phyloP scores from a whole-genome alignment of 2,329 filamentous ascomycete genomes.

The Raffaelea ambrosiae region DNA sequence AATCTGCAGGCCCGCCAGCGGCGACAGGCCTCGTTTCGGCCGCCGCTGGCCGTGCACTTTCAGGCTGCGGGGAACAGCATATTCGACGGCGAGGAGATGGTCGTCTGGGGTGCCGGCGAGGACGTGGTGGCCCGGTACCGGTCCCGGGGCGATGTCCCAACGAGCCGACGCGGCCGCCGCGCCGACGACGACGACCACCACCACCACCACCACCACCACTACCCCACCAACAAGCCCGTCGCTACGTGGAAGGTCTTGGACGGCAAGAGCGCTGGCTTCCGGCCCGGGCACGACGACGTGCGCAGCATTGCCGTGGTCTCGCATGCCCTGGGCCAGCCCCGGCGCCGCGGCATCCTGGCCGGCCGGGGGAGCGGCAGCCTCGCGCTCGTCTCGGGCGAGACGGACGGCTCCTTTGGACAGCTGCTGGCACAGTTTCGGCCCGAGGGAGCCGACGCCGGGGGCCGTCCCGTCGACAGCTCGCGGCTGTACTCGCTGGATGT shows the following conservation, averaged over 20 bases:
- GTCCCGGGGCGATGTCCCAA: constrained; percentile 1
- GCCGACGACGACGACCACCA: background rate
- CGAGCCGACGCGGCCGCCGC: no score
- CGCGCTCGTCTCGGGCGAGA: constrained; percentile 30
- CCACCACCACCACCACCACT: background rate
- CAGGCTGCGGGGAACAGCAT: constrained; percentile 15
- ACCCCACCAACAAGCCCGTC: constrained; percentile 5
- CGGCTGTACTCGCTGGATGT: constrained; percentile 26
- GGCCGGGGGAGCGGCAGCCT: constrained; percentile 43
- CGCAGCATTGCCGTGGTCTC: constrained; percentile 37
- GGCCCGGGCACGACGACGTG: constrained; percentile 39
- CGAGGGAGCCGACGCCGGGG: constrained; percentile 66
- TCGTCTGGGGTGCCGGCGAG: constrained; percentile 44
- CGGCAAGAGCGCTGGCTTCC: constrained; percentile 30
- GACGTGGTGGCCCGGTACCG: constrained; percentile 36
- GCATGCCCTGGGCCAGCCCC: constrained; percentile 13
- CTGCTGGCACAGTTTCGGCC: constrained; percentile 30
- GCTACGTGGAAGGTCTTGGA: constrained; percentile 26
- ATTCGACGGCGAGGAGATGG: constrained; percentile 30
- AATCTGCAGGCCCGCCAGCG: constrained; percentile 17
- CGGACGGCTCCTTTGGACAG: constrained; percentile 14
- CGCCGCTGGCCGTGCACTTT: constrained; percentile 37
- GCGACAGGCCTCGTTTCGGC: constrained; percentile 24
- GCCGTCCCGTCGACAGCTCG: constrained; percentile 42
- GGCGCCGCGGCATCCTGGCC: constrained; percentile 28